Evolutionary conservation across 805 yeast species (phyloP), one percentile per base, ranked within the genome.

Genomic region (Brettanomyces nanus): DNA sequence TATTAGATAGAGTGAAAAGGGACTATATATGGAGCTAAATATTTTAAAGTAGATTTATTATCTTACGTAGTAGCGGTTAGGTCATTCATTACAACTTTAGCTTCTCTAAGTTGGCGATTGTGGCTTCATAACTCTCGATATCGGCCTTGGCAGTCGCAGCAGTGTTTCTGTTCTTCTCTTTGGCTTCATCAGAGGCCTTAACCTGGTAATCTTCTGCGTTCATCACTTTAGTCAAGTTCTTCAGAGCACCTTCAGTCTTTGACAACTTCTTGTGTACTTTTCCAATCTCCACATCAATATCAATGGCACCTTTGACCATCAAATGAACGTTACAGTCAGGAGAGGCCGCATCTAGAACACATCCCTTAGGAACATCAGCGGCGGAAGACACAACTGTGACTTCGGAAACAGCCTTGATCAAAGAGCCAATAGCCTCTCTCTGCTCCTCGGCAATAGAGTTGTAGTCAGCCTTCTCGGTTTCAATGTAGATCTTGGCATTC

Each of bases 261-360:
- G 61, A 71, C 52, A 89, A 70, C 68, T 84, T 90, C 72, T 76
- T 77, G 53, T 68, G 61, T 28, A 87, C 92, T 72, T 90, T 92
- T 49, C 68, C 56, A 52, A 92, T 84, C 66, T 92, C 97, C 39
- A 82, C 82, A 53, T 87, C 97, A 49, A 89, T 74, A 61, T 90
- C 97, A 49, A 92, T 79, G 58, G 83, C 89, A 38, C 97, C 98
- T 71, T 86, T 89, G 41, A 90, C 96, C 58, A 92, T 71, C 22
- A 90, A 75, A 53, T 86, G 95, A 17, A 89, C 97, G 43, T 77
- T 80, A 58, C 85, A 78, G 39, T 75, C 82, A 35, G 95, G 81
- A 42, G 77, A 75, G 41, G 90, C 85, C 40, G 94, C 75, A 49
- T 77, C 79, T 47, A 87, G 73, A 31, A 90, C 96, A 61, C 95